Percentiles rank a stretch among this genome's conserved stretches.
These are phyloP conservation scores for Trichosporon ovoides DNA, from an alignment of 1,284 basidiomycete genomes.

Conservation along the genomic window DNA sequence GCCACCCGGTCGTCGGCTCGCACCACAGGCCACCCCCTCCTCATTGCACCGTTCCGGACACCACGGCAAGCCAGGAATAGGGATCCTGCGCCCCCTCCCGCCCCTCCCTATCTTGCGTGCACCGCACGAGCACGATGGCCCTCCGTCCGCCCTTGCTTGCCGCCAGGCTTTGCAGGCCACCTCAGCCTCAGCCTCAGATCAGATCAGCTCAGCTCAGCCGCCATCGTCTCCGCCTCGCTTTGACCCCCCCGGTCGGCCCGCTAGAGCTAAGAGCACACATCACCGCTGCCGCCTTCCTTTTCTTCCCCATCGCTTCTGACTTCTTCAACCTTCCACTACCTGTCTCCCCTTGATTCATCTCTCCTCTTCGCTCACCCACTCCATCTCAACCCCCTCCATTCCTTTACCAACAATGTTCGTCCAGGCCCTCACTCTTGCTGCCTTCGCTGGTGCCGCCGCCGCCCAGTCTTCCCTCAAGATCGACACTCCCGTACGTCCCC, in stretches of 20 bases:
- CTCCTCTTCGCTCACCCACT: background rate
- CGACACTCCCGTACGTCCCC: constrained; percentile 39
- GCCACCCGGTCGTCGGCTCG: no score
- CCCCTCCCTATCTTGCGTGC: no score
- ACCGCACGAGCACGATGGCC: no score
- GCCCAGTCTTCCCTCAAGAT: constrained; percentile 31
- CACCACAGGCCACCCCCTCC: no score
- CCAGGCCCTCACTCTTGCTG: constrained; percentile 24
- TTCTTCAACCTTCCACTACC: constrained; percentile 4
- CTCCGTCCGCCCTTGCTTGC: no score
- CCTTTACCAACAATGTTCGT: constrained; percentile 28
- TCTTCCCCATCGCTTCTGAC: background rate
- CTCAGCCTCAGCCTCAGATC: no score
- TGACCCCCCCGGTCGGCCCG: background rate
- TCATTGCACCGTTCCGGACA: no score
- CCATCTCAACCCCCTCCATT: constrained; percentile 2
- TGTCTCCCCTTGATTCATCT: constrained; percentile 1
- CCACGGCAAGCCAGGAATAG: no score
- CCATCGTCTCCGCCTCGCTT: background rate
- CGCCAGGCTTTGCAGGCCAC: background rate
- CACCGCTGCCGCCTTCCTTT: background rate
- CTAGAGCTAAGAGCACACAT: background rate
- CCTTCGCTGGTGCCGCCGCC: constrained; percentile 29
- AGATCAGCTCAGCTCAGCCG: background rate
- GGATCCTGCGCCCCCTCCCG: no score